Evolutionary conservation across 1,139 yeast species (phyloP), one percentile per base, ranked within the genome.

Genomic region (Candida glucosophila): DNA sequence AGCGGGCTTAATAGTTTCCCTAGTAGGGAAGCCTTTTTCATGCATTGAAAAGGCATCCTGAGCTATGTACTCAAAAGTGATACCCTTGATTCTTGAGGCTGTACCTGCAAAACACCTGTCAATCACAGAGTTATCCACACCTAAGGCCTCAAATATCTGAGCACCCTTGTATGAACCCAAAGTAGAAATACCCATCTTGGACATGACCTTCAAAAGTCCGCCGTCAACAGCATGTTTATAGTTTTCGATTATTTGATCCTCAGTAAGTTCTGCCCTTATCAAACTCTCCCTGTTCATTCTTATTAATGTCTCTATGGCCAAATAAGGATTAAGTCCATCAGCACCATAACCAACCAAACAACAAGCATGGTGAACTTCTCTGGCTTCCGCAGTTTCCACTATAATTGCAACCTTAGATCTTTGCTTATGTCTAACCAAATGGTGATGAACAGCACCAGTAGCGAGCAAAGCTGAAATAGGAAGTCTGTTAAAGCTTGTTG

Each of bases 161-260:
- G 98, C 98, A 55, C 97, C 98, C 59, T 90, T 90, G 61, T 90
- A 90, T 13, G 95, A 83, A 14, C 96, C 95, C 52, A 90, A 67
- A 18, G 98, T 90, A 20, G 97, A 88, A 44, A 90, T 90, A 67
- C 98, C 98, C 97, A 90, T 90, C 67, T 90, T 90, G 23, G 96
- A 83, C 98, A 90, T 90, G 34, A 90, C 96, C 63, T 90, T 90
- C 48, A 85, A 65, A 40, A 90, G 79, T 57, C 97, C 97, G 31
- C 86, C 78, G 49, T 88, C 94, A 35, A 82, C 67, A 12, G 96
- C 77, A 38, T 72, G 64, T 52, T 78, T 80, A 62, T 83, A 90
- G 63, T 90, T 88, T 29, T 63, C 64, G 36, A 88, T 55, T 35
- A 86, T 67, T 39, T 69, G 52, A 19, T 69, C 72, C 35, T 76